Evolutionary conservation across 2,329 filamentous ascomycete genomes (phyloP).

Genomic region (Diaporthe sp.): DNA sequence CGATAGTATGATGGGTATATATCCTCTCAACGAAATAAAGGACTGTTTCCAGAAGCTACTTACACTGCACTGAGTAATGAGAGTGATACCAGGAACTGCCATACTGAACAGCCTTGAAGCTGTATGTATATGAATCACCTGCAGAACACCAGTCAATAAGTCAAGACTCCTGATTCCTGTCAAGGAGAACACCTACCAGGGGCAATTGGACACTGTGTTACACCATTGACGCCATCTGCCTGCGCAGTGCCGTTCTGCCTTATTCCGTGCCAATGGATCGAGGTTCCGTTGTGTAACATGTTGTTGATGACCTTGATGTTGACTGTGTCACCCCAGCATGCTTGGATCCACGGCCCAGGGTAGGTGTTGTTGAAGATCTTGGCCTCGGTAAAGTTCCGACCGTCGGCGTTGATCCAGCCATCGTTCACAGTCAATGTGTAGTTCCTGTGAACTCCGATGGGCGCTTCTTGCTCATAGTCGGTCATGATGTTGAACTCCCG

Average conservation of each 20-base stretch:
- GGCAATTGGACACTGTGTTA: slow-evolving; percentile 72
- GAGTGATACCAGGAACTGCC: slow-evolving; percentile 50
- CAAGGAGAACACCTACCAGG: slow-evolving; percentile 53
- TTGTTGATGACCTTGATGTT: slow-evolving; percentile 74
- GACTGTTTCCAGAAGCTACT: background rate
- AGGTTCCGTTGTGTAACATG: slow-evolving; percentile 68
- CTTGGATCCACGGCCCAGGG: slow-evolving; percentile 72
- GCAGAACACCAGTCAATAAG: background rate
- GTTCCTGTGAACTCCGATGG: slow-evolving; percentile 19
- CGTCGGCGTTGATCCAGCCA: slow-evolving; percentile 31
- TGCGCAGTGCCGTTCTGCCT: slow-evolving; percentile 74
- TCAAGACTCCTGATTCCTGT: background rate
- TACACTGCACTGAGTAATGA: slow-evolving; percentile 68
- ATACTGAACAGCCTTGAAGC: slow-evolving; percentile 66
- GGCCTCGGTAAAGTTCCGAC: slow-evolving; percentile 28
- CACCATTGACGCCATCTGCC: slow-evolving; percentile 75
- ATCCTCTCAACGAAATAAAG: background rate
- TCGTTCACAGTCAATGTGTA: slow-evolving; percentile 31
- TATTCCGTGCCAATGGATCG: slow-evolving; percentile 78
- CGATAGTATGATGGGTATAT: too few relatives aligned
- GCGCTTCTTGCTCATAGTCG: slow-evolving; percentile 19
- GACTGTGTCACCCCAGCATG: slow-evolving; percentile 73
- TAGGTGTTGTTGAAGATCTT: slow-evolving; percentile 67
- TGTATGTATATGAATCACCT: slow-evolving; percentile 69
- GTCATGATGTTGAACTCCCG: slow-evolving; percentile 32